phyloP scores from a whole-genome alignment of 768 basidiomycete species.

The Filobasidium floriforme region DNA sequence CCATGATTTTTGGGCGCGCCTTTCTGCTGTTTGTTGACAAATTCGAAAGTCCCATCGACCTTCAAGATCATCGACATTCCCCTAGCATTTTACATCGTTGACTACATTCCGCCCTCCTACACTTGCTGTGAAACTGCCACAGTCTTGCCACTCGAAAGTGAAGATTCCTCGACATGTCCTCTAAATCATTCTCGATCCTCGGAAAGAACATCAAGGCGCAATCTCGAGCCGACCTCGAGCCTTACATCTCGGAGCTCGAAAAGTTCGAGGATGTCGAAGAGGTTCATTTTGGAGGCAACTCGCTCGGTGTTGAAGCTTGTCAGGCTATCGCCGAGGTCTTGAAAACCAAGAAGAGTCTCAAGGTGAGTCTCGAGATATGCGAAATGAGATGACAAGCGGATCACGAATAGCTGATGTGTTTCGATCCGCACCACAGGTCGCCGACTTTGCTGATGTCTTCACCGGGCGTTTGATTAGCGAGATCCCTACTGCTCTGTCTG shows the following conservation, averaged over 20 bases:
- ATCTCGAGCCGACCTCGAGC: slow-evolving; percentile 64
- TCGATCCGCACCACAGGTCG: slow-evolving; percentile 55
- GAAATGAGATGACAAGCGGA: neutral
- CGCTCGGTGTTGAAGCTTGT: slow-evolving; percentile 84
- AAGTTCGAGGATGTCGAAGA: slow-evolving; percentile 65
- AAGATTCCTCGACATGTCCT: neutral
- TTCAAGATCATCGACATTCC: too few species aligned
- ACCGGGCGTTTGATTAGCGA: slow-evolving; percentile 92
- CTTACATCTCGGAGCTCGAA: slow-evolving; percentile 53
- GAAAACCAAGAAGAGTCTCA: slow-evolving; percentile 58
- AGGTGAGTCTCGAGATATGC: slow-evolving; percentile 51
- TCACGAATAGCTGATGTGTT: neutral
- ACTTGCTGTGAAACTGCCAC: too few species aligned
- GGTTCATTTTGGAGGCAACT: slow-evolving; percentile 89
- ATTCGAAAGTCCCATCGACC: too few species aligned
- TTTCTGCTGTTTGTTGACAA: too few species aligned
- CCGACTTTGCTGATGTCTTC: slow-evolving; percentile 95
- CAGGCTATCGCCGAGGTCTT: slow-evolving; percentile 73
- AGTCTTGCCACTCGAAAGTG: too few species aligned
- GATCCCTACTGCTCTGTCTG: slow-evolving; percentile 80
- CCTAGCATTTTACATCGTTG: too few species aligned
- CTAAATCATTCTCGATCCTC: slow-evolving; percentile 51
- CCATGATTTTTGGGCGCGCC: too few species aligned
- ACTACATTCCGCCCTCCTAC: too few species aligned
- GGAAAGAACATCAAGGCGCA: slow-evolving; percentile 76